A percentile compares a stretch with the other conserved stretches of the same genome.
phyloP scores from a whole-genome alignment of 2,329 filamentous ascomycete genomes.

The Monilinia vaccinii-corymbosi region DNA sequence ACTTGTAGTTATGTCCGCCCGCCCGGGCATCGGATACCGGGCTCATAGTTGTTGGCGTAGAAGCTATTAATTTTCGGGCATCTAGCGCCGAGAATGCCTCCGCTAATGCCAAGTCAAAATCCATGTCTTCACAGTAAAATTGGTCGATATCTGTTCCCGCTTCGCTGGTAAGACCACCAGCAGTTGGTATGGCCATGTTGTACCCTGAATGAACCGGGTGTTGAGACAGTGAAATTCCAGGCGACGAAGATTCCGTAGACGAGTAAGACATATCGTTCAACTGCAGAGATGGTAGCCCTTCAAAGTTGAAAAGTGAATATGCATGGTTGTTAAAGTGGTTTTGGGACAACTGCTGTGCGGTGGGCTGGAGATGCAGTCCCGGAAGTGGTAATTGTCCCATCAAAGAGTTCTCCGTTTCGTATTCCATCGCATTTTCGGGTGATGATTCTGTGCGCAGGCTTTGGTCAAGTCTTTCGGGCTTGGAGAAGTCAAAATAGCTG shows the following conservation, averaged over 20 bases:
- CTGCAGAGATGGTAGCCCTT: constrained; percentile 1
- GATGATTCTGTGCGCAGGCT: not conserved
- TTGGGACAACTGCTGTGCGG: not conserved
- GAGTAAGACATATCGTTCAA: constrained; percentile 5
- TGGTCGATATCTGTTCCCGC: not conserved
- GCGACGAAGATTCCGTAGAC: constrained; percentile 1
- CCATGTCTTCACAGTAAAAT: constrained; percentile 5
- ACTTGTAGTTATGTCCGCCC: not conserved
- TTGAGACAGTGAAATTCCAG: constrained; percentile 1
- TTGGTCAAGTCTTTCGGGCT: not conserved
- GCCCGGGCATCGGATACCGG: not conserved
- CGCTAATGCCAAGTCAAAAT: constrained; percentile 2
- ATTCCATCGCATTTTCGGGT: not conserved
- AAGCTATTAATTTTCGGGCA: not conserved
- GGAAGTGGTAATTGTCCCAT: not conserved
- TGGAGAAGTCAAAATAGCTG: not conserved
- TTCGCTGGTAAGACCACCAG: not conserved
- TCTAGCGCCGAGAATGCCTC: constrained; percentile 2
- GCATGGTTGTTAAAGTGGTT: not conserved
- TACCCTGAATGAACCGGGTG: not conserved
- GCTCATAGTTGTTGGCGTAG: constrained; percentile 1
- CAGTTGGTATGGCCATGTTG: not conserved
- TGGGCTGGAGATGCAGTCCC: not conserved
- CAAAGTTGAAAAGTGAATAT: not conserved
- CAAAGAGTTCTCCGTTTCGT: constrained; percentile 2